Conservation (phyloP, 331 rosid genomes). For the Malus hybrid region DNA sequence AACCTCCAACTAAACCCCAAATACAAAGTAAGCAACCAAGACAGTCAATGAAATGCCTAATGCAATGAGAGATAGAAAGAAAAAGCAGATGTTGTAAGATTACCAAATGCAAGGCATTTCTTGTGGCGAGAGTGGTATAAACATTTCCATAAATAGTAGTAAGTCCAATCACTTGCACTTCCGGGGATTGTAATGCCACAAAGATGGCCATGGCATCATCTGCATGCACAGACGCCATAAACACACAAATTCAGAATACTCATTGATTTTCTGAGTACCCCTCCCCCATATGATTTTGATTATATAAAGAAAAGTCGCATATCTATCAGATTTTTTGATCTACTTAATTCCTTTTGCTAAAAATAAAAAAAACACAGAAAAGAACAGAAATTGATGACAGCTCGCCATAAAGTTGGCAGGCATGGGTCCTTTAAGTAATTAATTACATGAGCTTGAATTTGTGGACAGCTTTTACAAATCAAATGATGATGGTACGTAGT, state of each 20-base stretch:
- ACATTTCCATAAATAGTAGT: slow-evolving; percentile 89
- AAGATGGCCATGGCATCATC: slow-evolving; percentile 95
- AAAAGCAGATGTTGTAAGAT: slow-evolving; percentile 1
- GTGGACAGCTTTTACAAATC: neutral
- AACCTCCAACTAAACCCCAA: slow-evolving; percentile 60
- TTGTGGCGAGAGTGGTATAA: slow-evolving; percentile 77
- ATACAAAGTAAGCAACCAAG: neutral
- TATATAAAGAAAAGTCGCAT: neutral
- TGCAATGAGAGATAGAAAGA: neutral
- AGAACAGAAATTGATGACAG: neutral
- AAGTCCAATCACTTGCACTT: slow-evolving; percentile 74
- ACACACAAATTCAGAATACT: neutral
- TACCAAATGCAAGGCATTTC: slow-evolving; percentile 93
- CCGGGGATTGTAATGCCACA: slow-evolving; percentile 74
- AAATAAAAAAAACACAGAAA: neutral
- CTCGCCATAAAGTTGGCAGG: neutral
- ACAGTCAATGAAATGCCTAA: neutral
- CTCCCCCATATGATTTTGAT: too few relatives aligned
- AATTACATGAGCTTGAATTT: neutral
- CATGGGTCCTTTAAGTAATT: neutral
- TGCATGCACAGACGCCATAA: slow-evolving; percentile 14
- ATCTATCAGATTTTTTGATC: neutral
- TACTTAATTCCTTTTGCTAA: neutral
- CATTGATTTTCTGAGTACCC: neutral
- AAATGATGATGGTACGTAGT: neutral